phyloP scores from a whole-genome alignment of 2,329 filamentous ascomycete genomes.

The Thielaviopsis ethacetica region DNA sequence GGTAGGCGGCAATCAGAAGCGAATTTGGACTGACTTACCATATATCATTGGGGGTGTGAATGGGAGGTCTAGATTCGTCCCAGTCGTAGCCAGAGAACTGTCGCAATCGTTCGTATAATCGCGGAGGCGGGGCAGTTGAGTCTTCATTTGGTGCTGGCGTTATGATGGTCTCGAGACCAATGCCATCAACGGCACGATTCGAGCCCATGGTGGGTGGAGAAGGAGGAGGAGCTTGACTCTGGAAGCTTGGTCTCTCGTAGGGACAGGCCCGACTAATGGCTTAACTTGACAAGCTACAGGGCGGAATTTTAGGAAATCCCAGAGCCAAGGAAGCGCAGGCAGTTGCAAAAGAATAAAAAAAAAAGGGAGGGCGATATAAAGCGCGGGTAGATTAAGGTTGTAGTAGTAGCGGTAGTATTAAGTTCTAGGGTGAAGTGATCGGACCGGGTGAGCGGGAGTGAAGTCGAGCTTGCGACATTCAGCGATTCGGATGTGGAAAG shows the following conservation, averaged over 20 bases:
- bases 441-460: neutral
- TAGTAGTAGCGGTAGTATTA: neutral
- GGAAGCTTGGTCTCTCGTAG: neutral
- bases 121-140: slow-evolving; percentile 33
- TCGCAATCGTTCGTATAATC: slow-evolving; percentile 55
- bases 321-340: neutral
- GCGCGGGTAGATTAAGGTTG: neutral
- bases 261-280: neutral
- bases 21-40: slow-evolving; percentile 40
- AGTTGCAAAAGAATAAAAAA: neutral
- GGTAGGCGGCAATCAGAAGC: neutral
- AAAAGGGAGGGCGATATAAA: neutral
- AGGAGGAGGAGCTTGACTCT: neutral
- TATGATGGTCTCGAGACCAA: neutral
- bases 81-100: slow-evolving; percentile 61
- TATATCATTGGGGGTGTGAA: slow-evolving; percentile 67
- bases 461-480: neutral
- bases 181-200: slow-evolving; percentile 11
- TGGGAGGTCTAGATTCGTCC: slow-evolving; percentile 46
- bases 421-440: neutral
- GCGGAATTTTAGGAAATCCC: neutral
- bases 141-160: slow-evolving; percentile 5
- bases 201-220: slow-evolving; percentile 2
- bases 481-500: neutral
- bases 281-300: neutral